phyloP scores from a whole-genome alignment of 805 yeast genomes.

The baker's yeast (Saccharomyces cerevisiae) region DNA sequence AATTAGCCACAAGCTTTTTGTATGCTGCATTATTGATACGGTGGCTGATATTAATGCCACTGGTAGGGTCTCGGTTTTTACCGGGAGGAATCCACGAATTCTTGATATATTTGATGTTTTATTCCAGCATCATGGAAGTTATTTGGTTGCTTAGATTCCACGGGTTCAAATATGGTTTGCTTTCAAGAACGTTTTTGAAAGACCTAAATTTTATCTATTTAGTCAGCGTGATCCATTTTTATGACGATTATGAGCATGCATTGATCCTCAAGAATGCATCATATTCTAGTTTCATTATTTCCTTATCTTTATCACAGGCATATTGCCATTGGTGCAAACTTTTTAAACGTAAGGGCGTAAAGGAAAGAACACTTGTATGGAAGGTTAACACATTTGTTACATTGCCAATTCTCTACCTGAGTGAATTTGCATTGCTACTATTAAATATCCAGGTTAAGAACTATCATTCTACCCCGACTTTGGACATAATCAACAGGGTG shows the following conservation, averaged over 20 bases:
- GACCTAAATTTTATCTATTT: constrained; percentile 24
- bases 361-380: constrained; percentile 9
- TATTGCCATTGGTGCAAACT: constrained; percentile 24
- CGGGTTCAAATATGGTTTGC: constrained; percentile 12
- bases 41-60: constrained; percentile 45
- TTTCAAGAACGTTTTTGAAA: constrained; percentile 17
- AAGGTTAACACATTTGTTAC: constrained; percentile 15
- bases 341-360: constrained; percentile 13
- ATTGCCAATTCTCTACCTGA: constrained; percentile 22
- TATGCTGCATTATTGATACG: constrained; percentile 33
- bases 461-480: constrained; percentile 17
- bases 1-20: constrained; percentile 19
- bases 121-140: constrained; percentile 15
- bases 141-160: constrained; percentile 21
- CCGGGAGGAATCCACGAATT: constrained; percentile 71
- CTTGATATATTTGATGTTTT: constrained; percentile 29
- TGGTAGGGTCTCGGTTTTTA: constrained; percentile 56
- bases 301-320: constrained; percentile 20
- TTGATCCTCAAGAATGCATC: constrained; percentile 23
- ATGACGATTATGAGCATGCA: constrained; percentile 30
- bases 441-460: constrained; percentile 22
- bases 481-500: constrained; percentile 20
- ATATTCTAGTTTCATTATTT: constrained; percentile 25
- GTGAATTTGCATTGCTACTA: constrained; percentile 26
- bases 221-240: constrained; percentile 21